Evolutionary conservation across 257 asterid genomes (phyloP), one percentile per base, ranked within the genome.

Genomic region (Scutellaria minor): DNA sequence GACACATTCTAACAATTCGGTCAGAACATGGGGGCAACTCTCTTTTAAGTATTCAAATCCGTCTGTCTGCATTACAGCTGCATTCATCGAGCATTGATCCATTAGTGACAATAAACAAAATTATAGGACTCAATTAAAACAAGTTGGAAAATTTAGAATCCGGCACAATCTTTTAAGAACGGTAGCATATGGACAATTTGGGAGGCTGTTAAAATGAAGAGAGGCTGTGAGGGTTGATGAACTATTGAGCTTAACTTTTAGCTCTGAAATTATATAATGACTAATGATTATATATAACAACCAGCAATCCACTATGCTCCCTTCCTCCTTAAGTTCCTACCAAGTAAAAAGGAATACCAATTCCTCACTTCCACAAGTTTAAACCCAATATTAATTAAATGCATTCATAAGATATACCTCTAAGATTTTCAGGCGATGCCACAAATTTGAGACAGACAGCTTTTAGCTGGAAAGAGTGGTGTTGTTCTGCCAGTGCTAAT

Each of bases 61-160:
- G 41, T 95, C 97, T 0, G 98, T 88, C 80, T 95, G 97, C 99
- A 94, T 92, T 41, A 94, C 99, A 75, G 99, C 99, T 94, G 95
- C 88, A 77, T 50, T 54, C 37, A 31, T 48, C 69, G 68, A 59
- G 70, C 67, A 46, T 44, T 14, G 62, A 61, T 14, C 6, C 10
- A 39, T 72, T 2, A 81, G 77, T 46, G 45, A 63, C 12, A 7
- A 62, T 41, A n/a, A 22, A 64, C 12, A 45, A n/a, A 45, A 53
- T 41, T 42, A 46, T 56, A 57, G 40, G 59, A 22, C 55, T 20
- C 20, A 37, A 9, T 5, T 13, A 27, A 24, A 46, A 53, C 13
- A 60, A 18, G n/a, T 3, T 18, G 37, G 9, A 35, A 15, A 31
- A 3, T 31, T 31, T 31, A 31, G 4, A 31, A 31, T 31, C 37